These are phyloP conservation scores for Phytophthora capsici DNA, from an alignment of 352 stramenopile genomes.

Conservation along the genomic window DNA sequence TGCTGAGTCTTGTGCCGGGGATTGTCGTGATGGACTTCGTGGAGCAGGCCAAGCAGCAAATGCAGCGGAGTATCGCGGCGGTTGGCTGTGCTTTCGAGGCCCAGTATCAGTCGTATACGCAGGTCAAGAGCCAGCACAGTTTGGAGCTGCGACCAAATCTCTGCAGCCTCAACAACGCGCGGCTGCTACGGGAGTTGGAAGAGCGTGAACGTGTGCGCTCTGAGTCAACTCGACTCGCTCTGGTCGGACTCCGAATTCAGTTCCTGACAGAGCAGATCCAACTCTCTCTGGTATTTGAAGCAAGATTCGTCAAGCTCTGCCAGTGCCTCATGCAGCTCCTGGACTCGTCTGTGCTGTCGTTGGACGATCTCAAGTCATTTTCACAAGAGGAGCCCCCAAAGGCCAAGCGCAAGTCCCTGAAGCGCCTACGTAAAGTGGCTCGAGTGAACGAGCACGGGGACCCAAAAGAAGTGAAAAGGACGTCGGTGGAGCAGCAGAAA, in stretches of 20 bases:
- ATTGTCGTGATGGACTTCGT: constrained; percentile 50
- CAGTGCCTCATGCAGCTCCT: constrained; percentile 53
- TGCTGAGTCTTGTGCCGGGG: constrained; percentile 60
- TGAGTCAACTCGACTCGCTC: constrained; percentile 29
- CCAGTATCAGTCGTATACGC: constrained; percentile 48
- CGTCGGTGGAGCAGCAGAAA: constrained; percentile 53
- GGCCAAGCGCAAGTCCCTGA: constrained; percentile 77
- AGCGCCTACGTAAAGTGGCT: constrained; percentile 66
- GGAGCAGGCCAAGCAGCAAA: constrained; percentile 31
- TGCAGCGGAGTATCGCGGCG: constrained; percentile 16
- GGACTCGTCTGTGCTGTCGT: constrained; percentile 66
- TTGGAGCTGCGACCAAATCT: constrained; percentile 72
- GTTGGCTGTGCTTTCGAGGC: constrained; percentile 34
- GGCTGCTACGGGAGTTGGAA: constrained; percentile 59
- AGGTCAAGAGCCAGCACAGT: constrained; percentile 55
- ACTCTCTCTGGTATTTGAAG: constrained; percentile 52
- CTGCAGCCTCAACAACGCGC: constrained; percentile 72
- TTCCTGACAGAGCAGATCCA: constrained; percentile 44
- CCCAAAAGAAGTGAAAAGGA: constrained; percentile 54
- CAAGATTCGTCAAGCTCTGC: constrained; percentile 54
- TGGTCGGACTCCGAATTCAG: constrained; percentile 39
- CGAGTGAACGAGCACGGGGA: constrained; percentile 65
- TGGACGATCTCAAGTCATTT: constrained; percentile 62
- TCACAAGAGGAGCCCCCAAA: constrained; percentile 50
- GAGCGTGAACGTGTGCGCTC: constrained; percentile 57